Base-by-base conservation (phyloP, 306 rosid genomes). In the Lathyrus tuberosus region DNA sequence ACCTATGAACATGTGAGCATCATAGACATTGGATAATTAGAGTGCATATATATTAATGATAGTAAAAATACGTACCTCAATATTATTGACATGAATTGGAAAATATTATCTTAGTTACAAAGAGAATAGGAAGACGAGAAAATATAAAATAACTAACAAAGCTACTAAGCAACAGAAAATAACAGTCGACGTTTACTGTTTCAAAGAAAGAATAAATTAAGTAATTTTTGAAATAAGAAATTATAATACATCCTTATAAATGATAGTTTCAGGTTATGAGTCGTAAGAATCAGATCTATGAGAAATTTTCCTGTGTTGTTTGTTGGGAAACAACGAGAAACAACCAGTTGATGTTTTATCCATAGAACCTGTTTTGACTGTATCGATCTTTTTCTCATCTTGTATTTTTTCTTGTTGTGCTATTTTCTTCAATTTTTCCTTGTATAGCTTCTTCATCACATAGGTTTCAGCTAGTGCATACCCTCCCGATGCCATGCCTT, bases 381-480 rank as follows among this genome's bases (percentile, higher is more conserved):
- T 7, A 6, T 12, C 26, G 42, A 37, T 8, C 9, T 7, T 24
- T 12, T 54, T 5, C 9, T 35, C 52, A 35, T 44, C 58, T 18
- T n/a, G n/a, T n/a, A n/a, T n/a, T n/a, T n/a, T n/a, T n/a, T n/a
- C n/a, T n/a, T n/a, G n/a, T n/a, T 76, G 42, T 26, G 22, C 48
- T 20, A 13, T 48, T 17, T 58, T 71, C 67, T 81, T 81, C 84
- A 85, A 33, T 58, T 83, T 83, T 77, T 81, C 86, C 30, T 64
- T 81, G 77, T 71, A 74, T 1, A 81, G 37, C 73, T 83, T 80
- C 22, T 63, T 14, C 78, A 60, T 47, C 72, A 85, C 85, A 20
- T 83, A 80, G 12, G 78, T 26, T 79, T 85, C 89, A 24, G 82
- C 87, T 0, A 85, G 8, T 51, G 67, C 77, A 69, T 3, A 80